Percentiles rank a stretch among this genome's conserved stretches.
Conservation (phyloP, 768 basidiomycete species). For the Naganishia vaughanmartiniae region DNA sequence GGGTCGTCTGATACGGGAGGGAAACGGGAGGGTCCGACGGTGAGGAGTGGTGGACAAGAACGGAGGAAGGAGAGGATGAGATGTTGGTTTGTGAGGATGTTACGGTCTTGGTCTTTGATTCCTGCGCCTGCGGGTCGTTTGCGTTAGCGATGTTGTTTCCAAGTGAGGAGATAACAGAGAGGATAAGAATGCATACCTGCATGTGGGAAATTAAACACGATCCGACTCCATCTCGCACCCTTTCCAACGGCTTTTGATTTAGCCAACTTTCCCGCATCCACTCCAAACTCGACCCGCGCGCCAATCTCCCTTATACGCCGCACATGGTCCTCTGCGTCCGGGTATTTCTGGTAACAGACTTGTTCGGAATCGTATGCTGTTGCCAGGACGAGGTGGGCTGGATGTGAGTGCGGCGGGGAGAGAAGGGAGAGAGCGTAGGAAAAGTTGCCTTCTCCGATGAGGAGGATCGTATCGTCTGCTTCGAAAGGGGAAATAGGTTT, state of each 20-base stretch:
- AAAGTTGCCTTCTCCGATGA: slow-evolving; percentile 91
- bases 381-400: slow-evolving; percentile 69
- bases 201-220: slow-evolving; percentile 97
- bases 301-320: slow-evolving; percentile 60
- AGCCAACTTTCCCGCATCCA: slow-evolving; percentile 79
- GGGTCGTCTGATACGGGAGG: slow-evolving; percentile 41
- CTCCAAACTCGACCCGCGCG: slow-evolving; percentile 68
- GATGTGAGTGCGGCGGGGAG: slow-evolving; percentile 57
- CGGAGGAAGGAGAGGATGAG: slow-evolving; percentile 78
- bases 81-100: slow-evolving; percentile 82
- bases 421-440: slow-evolving; percentile 80
- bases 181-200: slow-evolving; percentile 61
- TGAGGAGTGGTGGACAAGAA: slow-evolving; percentile 65
- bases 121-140: slow-evolving; percentile 56
- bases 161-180: slow-evolving; percentile 1
- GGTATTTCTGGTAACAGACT: slow-evolving; percentile 77
- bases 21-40: slow-evolving; percentile 58
- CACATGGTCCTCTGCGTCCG: slow-evolving; percentile 64
- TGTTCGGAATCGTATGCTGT: slow-evolving; percentile 80
- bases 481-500: slow-evolving; percentile 38
- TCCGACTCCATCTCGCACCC: slow-evolving; percentile 63
- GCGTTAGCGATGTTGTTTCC: slow-evolving; percentile 45
- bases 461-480: slow-evolving; percentile 53
- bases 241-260: slow-evolving; percentile 50
- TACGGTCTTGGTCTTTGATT: slow-evolving; percentile 88